Base-by-base conservation (phyloP, 176 grass and related monocot species). In the Aegilops tauschii region DNA sequence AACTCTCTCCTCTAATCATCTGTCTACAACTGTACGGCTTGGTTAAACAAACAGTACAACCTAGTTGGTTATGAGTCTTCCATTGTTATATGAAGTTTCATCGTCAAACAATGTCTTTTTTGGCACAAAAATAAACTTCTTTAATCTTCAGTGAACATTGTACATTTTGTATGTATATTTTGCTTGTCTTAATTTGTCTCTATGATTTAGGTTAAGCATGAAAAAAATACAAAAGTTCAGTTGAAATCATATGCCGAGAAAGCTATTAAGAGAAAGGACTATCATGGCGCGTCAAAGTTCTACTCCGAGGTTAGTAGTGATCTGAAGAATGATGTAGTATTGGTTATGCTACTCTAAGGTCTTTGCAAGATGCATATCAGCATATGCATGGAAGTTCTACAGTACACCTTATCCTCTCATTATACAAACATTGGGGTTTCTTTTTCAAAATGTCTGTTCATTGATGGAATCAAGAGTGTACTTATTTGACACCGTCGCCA, bases 221-320 rank as follows among this genome's bases (percentile, higher is more conserved):
- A 27, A 42, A 72, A 42, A 40, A 21, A 17, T 27, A 12, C 16
- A 71, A 83, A 73, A 12, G n/a, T 18, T 73, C 35, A 44, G 68
- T 49, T 83, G n/a, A 83, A 73, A 73, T 54, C 72, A 73, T 25
- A 16, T 30, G 81, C 67, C 20, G 56, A 84, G 14, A 84, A 64
- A 58, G 82, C 82, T 75, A 69, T 84, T 84, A 39, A 72, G 56
- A 84, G 70, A 64, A 63, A 84, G 36, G 56, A 84, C 58, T 75
- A 84, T 54, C 70, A 12, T 84, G 58, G 54, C 2, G 70, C 82
- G 40, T 75, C 82, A 31, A 16, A 31, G 70, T 61, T 84, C 36
- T 84, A 75, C 58, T 21, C 23, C 16, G 18, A 84, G 82, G 82
- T 84, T 12, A 62, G 42, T 4, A 18, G 3, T 44, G 69, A 64